A percentile compares a stretch with the other conserved stretches of the same genome.
Conservation (phyloP, 1,284 basidiomycete species). For the Coniferiporia sulphurascens region DNA sequence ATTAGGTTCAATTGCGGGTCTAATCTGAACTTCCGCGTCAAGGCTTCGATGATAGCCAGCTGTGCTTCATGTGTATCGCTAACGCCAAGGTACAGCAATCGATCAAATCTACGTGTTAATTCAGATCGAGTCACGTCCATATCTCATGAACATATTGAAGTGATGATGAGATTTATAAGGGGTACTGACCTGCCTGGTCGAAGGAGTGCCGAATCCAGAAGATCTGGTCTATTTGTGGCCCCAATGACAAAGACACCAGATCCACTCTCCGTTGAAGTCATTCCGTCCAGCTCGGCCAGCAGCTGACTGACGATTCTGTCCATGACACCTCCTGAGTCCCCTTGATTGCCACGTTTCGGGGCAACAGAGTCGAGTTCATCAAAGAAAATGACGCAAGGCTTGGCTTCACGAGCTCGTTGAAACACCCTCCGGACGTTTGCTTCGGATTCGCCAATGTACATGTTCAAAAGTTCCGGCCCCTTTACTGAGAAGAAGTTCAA, state of each 20-base stretch:
- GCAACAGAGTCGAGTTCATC: constrained; percentile 97
- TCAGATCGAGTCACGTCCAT: not conserved
- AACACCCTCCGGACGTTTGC: constrained; percentile 93
- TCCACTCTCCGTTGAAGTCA: constrained; percentile 58
- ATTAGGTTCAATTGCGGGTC: constrained; percentile 66
- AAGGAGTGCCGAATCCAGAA: constrained; percentile 89
- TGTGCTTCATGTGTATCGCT: constrained; percentile 86
- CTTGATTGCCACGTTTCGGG: constrained; percentile 92
- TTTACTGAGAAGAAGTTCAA: constrained; percentile 96
- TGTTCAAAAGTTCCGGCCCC: constrained; percentile 93
- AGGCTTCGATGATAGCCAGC: constrained; percentile 81
- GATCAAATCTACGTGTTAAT: constrained; percentile 73
- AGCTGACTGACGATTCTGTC: constrained; percentile 96
- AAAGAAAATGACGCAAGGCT: constrained; percentile 94
- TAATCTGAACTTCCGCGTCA: constrained; percentile 91
- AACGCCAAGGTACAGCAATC: constrained; percentile 95
- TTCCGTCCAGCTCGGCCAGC: constrained; percentile 93
- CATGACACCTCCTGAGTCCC: constrained; percentile 96
- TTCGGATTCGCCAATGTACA: constrained; percentile 99
- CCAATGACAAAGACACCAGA: constrained; percentile 93
- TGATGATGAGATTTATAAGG: not conserved
- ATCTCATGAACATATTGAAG: not conserved
- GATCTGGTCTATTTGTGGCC: constrained; percentile 94
- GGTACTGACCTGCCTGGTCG: constrained; percentile 76
- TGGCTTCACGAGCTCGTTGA: constrained; percentile 84